Evolutionary conservation across 768 basidiomycete genomes (phyloP).

Genomic region (Rhodocollybia butyracea): DNA sequence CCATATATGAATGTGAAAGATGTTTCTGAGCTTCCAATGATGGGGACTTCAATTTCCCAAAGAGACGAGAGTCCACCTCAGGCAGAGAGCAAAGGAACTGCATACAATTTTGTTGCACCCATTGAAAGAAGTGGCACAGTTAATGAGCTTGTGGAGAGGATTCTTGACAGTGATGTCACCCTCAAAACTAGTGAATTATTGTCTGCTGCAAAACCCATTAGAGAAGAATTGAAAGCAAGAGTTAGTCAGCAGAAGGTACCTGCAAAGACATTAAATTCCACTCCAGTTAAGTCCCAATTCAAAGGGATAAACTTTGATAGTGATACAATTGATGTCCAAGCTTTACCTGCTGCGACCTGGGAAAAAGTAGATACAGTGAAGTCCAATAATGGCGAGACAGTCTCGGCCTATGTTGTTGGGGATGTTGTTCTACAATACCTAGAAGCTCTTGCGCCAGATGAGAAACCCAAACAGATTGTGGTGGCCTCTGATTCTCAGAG

Average conservation of each 20-base stretch:
- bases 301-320: background rate
- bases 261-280: background rate
- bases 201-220: background rate
- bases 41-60: background rate
- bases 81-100: background rate
- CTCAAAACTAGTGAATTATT: background rate
- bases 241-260: background rate
- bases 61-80: background rate
- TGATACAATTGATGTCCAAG: background rate
- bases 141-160: background rate
- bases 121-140: background rate
- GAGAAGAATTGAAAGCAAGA: background rate
- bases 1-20: background rate
- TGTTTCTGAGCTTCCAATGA: background rate
- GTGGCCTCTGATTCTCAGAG: conserved; percentile 21
- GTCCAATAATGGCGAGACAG: background rate
- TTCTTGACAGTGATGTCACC: background rate
- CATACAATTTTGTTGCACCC: background rate
- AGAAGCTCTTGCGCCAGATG: conserved; percentile 1
- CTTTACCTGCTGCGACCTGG: background rate
- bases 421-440: conserved; percentile 1
- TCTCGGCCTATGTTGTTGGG: background rate
- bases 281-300: background rate
- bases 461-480: conserved; percentile 5
- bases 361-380: background rate